Percentiles rank a stretch among this genome's conserved stretches.
phyloP scores from a whole-genome alignment of 192 early-diverging fungal genomes.

The Backusella westeae region DNA sequence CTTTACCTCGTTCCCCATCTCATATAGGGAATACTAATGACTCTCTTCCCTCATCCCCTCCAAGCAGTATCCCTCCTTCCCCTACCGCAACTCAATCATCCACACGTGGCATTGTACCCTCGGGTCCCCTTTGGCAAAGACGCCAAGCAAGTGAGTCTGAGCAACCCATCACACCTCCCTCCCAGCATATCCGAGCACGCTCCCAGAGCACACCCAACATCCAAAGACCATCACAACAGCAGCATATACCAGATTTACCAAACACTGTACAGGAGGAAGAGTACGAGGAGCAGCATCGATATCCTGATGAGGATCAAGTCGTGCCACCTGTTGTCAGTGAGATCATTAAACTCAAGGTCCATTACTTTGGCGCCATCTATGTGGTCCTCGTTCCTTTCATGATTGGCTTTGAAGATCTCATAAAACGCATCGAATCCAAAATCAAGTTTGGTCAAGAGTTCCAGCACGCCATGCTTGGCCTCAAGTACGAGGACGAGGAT shows the following conservation, averaged over 20 bases:
- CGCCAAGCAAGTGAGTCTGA: not conserved
- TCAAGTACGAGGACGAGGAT: slow-evolving; percentile 92
- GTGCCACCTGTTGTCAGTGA: not conserved
- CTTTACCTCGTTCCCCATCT: slow-evolving; percentile 26
- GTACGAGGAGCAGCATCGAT: not conserved
- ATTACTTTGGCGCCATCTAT: slow-evolving; percentile 87
- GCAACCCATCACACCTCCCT: slow-evolving; percentile 10
- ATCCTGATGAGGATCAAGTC: not conserved
- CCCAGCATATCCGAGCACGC: slow-evolving; percentile 39
- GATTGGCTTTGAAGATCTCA: slow-evolving; percentile 75
- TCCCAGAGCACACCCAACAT: slow-evolving; percentile 62
- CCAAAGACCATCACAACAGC: slow-evolving; percentile 18
- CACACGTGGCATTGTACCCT: not conserved
- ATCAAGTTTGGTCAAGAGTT: slow-evolving; percentile 69
- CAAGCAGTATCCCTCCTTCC: slow-evolving; percentile 24
- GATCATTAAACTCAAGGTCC: slow-evolving; percentile 81
- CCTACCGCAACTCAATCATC: not conserved
- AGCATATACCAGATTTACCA: not conserved
- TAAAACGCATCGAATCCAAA: slow-evolving; percentile 82
- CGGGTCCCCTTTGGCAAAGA: not conserved
- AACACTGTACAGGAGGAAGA: not conserved
- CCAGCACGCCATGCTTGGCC: slow-evolving; percentile 62
- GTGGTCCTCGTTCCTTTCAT: slow-evolving; percentile 80
- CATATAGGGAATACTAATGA: not conserved
- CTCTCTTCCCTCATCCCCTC: slow-evolving; percentile 49